Evolutionary conservation across 345 rosid species (phyloP).

Genomic region (Gossypium bickii): DNA sequence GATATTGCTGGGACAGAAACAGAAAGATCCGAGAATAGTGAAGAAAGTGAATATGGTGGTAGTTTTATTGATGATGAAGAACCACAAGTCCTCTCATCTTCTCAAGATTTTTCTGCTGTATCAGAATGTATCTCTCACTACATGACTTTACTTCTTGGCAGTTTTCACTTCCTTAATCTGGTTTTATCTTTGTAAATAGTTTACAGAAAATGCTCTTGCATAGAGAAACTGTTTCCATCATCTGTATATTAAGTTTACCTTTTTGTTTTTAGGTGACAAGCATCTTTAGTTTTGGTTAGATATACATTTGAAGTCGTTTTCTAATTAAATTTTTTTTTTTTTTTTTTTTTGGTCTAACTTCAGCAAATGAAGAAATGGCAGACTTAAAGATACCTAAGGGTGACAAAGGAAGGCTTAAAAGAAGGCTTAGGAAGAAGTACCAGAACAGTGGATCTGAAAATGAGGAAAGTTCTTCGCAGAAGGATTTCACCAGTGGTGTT

Average conservation of each 20-base stretch:
- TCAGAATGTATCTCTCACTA: constrained; percentile 30
- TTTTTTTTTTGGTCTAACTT: background rate
- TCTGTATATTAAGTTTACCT: background rate
- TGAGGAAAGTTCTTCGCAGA: constrained; percentile 18
- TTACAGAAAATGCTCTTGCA: background rate
- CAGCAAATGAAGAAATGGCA: background rate
- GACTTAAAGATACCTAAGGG: constrained; percentile 17
- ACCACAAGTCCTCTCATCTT: constrained; percentile 10
- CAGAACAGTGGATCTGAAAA: constrained; percentile 43
- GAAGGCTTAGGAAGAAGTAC: constrained; percentile 46
- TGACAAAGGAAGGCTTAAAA: constrained; percentile 24
- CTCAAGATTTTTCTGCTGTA: constrained; percentile 29
- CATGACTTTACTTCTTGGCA: background rate
- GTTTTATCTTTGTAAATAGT: background rate
- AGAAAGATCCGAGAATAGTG: constrained; percentile 37
- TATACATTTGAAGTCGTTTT: background rate
- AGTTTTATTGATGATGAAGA: constrained; percentile 68
- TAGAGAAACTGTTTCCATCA: background rate
- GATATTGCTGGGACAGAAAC: constrained; percentile 37
- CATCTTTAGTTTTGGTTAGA: background rate
- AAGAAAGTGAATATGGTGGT: constrained; percentile 55
- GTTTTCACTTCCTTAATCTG: background rate
- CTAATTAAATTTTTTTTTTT: background rate
- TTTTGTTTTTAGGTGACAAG: background rate
- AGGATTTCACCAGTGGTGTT: background rate